Evolutionary conservation across 441 rosid genomes (phyloP).

Genomic region (Omphalea diandra): DNA sequence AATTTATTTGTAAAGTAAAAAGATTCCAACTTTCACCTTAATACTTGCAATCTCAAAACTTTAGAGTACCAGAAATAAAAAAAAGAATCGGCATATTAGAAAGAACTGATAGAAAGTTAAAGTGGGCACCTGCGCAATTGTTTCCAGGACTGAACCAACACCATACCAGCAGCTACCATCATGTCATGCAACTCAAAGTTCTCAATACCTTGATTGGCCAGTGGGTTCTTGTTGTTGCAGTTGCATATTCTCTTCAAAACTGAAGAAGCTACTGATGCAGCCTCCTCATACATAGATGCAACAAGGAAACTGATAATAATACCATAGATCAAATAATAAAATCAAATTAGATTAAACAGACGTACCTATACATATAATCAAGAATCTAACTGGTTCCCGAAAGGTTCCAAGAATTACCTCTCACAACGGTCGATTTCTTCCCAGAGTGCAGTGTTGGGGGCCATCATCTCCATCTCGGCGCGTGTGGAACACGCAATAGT

Average conservation of each 20-base stretch:
- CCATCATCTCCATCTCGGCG: slow-evolving; percentile 31
- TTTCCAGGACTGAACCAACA: slow-evolving; percentile 76
- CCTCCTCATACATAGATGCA: slow-evolving; percentile 73
- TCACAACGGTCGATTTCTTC: slow-evolving; percentile 65
- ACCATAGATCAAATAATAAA: not conserved
- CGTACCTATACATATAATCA: not conserved
- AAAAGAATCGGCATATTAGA: not conserved
- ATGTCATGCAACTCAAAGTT: slow-evolving; percentile 41
- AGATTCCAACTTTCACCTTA: not conserved
- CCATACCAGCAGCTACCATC: slow-evolving; percentile 77
- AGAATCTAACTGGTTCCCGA: not conserved
- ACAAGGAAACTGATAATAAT: slow-evolving; percentile 56
- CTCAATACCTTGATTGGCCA: slow-evolving; percentile 23
- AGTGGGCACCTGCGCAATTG: slow-evolving; percentile 52
- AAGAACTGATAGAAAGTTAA: not conserved
- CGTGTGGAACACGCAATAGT: too few relatives aligned
- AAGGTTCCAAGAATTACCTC: slow-evolving; percentile 39
- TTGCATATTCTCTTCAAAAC: slow-evolving; percentile 35
- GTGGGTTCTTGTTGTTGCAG: not conserved
- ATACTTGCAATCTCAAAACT: not conserved
- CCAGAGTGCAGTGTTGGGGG: slow-evolving; percentile 42
- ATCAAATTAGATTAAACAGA: not conserved
- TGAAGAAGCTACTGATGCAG: slow-evolving; percentile 58
- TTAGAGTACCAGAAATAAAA: too few relatives aligned
- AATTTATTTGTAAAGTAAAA: not conserved